Evolutionary conservation across 2,329 filamentous ascomycete species (phyloP).

Genomic region (Parascedosporium putredinis): DNA sequence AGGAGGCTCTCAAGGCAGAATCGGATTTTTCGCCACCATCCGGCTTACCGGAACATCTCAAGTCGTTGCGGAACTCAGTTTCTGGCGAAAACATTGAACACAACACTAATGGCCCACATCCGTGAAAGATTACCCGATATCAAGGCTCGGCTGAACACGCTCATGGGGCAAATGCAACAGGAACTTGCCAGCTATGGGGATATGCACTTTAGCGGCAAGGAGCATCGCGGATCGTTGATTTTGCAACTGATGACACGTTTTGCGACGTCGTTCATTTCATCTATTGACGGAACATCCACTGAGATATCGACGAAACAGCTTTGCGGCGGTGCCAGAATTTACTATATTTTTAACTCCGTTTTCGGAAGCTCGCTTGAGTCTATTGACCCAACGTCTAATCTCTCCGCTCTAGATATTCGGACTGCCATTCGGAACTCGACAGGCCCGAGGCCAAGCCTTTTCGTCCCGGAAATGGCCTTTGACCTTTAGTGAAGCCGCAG

Average conservation of each 20-base stretch:
- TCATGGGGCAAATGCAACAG: constrained; percentile 99
- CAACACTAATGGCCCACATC: constrained; percentile 92
- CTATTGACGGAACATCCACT: constrained; percentile 95
- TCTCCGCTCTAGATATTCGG: constrained; percentile 87
- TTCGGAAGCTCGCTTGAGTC: constrained; percentile 94
- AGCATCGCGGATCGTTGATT: constrained; percentile 89
- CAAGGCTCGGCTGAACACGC: constrained; percentile 90
- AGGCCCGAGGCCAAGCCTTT: constrained; percentile 86
- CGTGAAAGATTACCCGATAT: constrained; percentile 93
- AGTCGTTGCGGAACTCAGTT: constrained; percentile 88
- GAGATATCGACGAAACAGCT: constrained; percentile 98
- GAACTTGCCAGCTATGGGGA: constrained; percentile 96
- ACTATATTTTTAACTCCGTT: constrained; percentile 98
- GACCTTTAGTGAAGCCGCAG: constrained; percentile 95
- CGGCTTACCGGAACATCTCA: constrained; percentile 93
- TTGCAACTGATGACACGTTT: constrained; percentile 97
- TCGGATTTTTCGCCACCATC: constrained; percentile 94
- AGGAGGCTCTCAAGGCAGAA: constrained; percentile 82
- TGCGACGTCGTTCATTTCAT: constrained; percentile 93
- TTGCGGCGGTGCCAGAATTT: constrained; percentile 87
- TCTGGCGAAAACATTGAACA: constrained; percentile 87
- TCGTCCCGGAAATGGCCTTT: constrained; percentile 95
- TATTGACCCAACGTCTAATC: constrained; percentile 91
- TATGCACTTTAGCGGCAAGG: constrained; percentile 94
- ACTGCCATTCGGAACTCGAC: constrained; percentile 98